Conservation (phyloP, 2,329 filamentous ascomycete genomes). For the Xylaria sp. region DNA sequence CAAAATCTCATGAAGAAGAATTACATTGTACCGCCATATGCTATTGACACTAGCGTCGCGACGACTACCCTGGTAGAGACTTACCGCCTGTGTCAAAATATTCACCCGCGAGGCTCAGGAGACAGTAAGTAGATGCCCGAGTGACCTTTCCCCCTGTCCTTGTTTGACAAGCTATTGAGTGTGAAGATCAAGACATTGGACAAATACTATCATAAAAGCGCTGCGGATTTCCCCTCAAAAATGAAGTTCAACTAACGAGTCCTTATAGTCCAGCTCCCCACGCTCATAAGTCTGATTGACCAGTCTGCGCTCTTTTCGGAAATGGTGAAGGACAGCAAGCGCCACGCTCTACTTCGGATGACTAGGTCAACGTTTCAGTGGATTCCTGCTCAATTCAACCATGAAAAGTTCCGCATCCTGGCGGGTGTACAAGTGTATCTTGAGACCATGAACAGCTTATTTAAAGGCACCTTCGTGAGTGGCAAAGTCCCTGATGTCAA, state of each 20-base stretch:
- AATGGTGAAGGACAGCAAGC: constrained; percentile 39
- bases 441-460: background rate
- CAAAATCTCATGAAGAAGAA: background rate
- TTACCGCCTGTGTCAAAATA: constrained; percentile 32
- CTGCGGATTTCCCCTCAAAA: background rate
- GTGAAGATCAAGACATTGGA: too few species aligned
- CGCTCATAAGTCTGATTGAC: constrained; percentile 37
- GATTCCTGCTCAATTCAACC: constrained; percentile 37
- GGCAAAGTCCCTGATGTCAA: background rate
- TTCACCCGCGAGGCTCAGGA: background rate
- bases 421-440: constrained; percentile 18
- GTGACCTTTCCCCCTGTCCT: too few species aligned
- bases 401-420: constrained; percentile 32
- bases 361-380: constrained; percentile 34
- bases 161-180: too few species aligned
- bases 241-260: background rate
- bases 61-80: constrained; percentile 28
- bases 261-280: constrained; percentile 1
- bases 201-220: too few species aligned
- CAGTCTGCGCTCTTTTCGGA: constrained; percentile 36
- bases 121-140: constrained; percentile 19
- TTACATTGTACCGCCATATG: constrained; percentile 31
- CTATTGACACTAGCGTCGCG: constrained; percentile 27
- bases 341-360: constrained; percentile 28
- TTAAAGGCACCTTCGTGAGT: background rate